phyloP scores from a whole-genome alignment of 1,139 yeast species.

The Yueomyces sp. region DNA sequence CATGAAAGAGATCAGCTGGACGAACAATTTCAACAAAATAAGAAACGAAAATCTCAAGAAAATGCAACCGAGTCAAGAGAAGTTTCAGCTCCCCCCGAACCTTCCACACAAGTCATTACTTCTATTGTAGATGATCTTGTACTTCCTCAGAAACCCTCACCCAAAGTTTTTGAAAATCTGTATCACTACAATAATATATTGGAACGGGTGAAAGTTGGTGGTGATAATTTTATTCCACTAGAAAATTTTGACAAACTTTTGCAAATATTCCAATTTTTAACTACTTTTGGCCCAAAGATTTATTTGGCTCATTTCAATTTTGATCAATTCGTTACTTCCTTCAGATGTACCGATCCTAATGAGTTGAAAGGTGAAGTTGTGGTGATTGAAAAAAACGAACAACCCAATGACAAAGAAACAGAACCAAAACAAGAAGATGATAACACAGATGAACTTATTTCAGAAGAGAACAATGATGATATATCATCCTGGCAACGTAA shows the following conservation, averaged over 20 bases:
- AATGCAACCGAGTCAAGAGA: slow-evolving; percentile 1
- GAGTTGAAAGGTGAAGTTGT: slow-evolving; percentile 21
- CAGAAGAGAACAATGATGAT: slow-evolving; percentile 13
- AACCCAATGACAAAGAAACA: slow-evolving; percentile 2
- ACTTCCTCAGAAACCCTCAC: slow-evolving; percentile 20
- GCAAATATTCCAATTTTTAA: slow-evolving; percentile 21
- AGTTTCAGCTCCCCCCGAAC: slow-evolving; percentile 4
- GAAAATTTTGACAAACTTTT: slow-evolving; percentile 15
- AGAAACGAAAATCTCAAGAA: not conserved
- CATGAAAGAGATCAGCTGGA: not conserved
- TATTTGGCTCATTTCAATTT: slow-evolving; percentile 17
- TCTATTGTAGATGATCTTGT: slow-evolving; percentile 26
- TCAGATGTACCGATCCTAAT: slow-evolving; percentile 18
- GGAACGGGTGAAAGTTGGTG: slow-evolving; percentile 9
- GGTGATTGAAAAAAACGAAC: slow-evolving; percentile 6
- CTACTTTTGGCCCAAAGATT: slow-evolving; percentile 16
- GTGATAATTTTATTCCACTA: slow-evolving; percentile 1
- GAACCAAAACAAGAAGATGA: slow-evolving; percentile 1
- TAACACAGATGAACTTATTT: not conserved
- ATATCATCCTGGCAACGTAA: slow-evolving; percentile 12
- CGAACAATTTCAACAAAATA: not conserved
- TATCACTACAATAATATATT: slow-evolving; percentile 11
- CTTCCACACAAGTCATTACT: slow-evolving; percentile 14
- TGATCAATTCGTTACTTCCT: slow-evolving; percentile 19
- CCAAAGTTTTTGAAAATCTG: slow-evolving; percentile 10